Conservation (phyloP, 163 green algal genomes). For the Dunaliella salina region DNA sequence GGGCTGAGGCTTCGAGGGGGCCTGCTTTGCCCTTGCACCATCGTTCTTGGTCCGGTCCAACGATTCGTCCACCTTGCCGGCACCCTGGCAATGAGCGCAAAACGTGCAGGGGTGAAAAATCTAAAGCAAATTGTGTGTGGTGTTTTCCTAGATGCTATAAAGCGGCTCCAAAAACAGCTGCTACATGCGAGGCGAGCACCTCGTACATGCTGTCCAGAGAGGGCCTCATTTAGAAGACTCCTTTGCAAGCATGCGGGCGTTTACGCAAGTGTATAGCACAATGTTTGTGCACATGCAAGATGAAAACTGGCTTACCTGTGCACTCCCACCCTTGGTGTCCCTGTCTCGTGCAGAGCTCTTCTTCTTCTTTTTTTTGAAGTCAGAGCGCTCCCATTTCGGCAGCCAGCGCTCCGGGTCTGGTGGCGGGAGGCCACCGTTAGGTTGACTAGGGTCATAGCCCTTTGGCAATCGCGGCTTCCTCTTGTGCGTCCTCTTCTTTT, state of each 20-base stretch:
- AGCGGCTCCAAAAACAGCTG: not conserved
- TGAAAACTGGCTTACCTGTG: not conserved
- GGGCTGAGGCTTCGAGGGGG: not conserved
- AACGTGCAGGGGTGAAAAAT: not conserved
- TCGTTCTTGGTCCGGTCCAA: constrained; percentile 50
- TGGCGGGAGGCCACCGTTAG: constrained; percentile 53
- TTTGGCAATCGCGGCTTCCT: constrained; percentile 81
- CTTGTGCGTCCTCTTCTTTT: constrained; percentile 6
- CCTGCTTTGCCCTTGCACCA: not conserved
- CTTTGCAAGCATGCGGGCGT: not conserved
- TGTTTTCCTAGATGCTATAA: not conserved
- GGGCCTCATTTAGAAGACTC: not conserved
- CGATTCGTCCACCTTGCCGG: constrained; percentile 73
- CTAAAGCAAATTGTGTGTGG: not conserved
- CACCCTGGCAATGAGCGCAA: constrained; percentile 47
- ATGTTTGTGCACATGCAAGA: not conserved
- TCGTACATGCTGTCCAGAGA: no score
- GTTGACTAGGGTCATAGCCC: constrained; percentile 82
- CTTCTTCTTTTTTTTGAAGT: constrained; percentile 74
- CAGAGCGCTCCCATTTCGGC: constrained; percentile 87
- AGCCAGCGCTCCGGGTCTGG: constrained; percentile 96
- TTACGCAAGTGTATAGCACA: not conserved
- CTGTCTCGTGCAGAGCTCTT: constrained; percentile 29
- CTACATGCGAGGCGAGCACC: no score
- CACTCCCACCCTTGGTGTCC: not conserved